A percentile compares a stretch with the other conserved stretches of the same genome.
These are phyloP conservation scores for Hawksworthiomyces lignivorus DNA, from an alignment of 2,329 filamentous ascomycete genomes.

Conservation along the genomic window DNA sequence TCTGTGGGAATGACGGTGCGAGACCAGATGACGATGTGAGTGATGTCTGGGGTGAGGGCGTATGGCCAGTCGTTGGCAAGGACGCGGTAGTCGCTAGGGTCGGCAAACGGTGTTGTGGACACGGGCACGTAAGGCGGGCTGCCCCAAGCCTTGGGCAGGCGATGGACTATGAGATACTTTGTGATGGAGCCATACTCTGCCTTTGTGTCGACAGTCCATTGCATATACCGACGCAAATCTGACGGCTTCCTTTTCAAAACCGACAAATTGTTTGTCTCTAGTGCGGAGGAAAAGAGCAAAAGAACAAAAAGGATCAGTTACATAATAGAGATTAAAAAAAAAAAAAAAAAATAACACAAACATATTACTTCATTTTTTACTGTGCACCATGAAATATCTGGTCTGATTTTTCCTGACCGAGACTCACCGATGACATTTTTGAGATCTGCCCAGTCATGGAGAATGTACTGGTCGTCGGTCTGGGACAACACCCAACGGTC, in stretches of 20 bases:
- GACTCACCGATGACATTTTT: slow-evolving; percentile 55
- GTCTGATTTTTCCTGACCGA: too few relatives aligned
- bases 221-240: slow-evolving; percentile 70
- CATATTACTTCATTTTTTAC: too few relatives aligned
- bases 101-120: slow-evolving; percentile 43
- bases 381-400: too few relatives aligned
- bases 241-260: slow-evolving; percentile 73
- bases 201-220: slow-evolving; percentile 65
- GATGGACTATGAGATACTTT: slow-evolving; percentile 66
- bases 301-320: background rate
- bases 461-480: slow-evolving; percentile 62
- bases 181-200: slow-evolving; percentile 71
- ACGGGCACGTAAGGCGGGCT: slow-evolving; percentile 45
- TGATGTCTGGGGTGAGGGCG: slow-evolving; percentile 55
- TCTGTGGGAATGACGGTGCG: slow-evolving; percentile 75
- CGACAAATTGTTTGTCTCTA: slow-evolving; percentile 56
- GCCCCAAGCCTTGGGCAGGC: slow-evolving; percentile 62
- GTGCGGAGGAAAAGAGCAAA: too few relatives aligned
- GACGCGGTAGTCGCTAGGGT: slow-evolving; percentile 56
- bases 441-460: slow-evolving; percentile 67
- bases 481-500: slow-evolving; percentile 52
- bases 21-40: slow-evolving; percentile 89
- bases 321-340: too few relatives aligned
- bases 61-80: slow-evolving; percentile 94
- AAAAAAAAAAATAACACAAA: too few relatives aligned